Evolutionary conservation across 1,284 basidiomycete genomes (phyloP).

Genomic region (Boletellus deceptivus): DNA sequence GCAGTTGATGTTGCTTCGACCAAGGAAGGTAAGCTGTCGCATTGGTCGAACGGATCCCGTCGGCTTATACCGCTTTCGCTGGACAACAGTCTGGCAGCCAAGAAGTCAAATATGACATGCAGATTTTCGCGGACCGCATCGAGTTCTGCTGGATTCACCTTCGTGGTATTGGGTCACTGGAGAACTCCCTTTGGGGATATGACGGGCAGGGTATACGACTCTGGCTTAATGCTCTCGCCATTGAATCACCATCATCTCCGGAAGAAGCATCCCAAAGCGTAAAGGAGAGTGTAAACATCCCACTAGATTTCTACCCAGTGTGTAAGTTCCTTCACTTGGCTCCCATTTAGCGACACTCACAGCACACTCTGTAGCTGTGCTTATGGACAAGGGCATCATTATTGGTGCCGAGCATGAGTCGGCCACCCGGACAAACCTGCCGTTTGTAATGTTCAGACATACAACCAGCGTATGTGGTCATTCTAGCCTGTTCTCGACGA

Average conservation of each 20-base stretch:
- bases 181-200: conserved; percentile 98
- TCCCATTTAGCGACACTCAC: conserved; percentile 6
- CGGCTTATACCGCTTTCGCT: conserved; percentile 3
- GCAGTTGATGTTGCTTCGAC: conserved; percentile 83
- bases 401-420: conserved; percentile 93
- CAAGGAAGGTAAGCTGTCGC: conserved; percentile 59
- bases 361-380: conserved; percentile 60
- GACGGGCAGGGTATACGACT: conserved; percentile 88
- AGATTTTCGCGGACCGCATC: conserved; percentile 92
- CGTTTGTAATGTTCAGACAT: conserved; percentile 92
- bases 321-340: conserved; percentile 55
- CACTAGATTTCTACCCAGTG: conserved; percentile 92
- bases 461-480: conserved; percentile 72
- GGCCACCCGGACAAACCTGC: conserved; percentile 71
- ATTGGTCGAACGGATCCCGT: not conserved
- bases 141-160: conserved; percentile 99
- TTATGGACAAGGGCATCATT: conserved; percentile 99
- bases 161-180: conserved; percentile 86
- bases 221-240: conserved; percentile 93
- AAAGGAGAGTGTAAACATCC: conserved; percentile 89
- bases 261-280: conserved; percentile 61
- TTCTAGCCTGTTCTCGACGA: not conserved
- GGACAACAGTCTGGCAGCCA: conserved; percentile 66
- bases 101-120: conserved; percentile 97
- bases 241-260: conserved; percentile 57